Evolutionary conservation across 2,329 filamentous ascomycete species (phyloP).

Genomic region (Sclerotinia nivalis): DNA sequence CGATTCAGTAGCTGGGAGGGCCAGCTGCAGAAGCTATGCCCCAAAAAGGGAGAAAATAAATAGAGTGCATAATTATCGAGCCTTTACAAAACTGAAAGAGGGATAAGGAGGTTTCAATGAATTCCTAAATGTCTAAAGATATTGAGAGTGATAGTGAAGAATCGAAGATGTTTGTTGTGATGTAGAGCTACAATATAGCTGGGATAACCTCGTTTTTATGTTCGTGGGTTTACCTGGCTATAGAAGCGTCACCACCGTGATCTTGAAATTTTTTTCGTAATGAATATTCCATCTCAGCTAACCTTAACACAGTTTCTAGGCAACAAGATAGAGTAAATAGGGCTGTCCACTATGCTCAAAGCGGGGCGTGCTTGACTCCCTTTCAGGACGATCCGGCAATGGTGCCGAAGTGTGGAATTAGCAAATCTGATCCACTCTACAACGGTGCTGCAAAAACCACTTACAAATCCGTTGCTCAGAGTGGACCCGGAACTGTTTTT

Average conservation of each 20-base stretch:
- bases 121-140: neutral
- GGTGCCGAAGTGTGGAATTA: neutral
- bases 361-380: neutral
- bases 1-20: neutral
- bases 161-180: neutral
- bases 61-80: neutral
- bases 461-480: neutral
- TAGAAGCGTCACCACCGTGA: neutral
- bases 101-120: neutral
- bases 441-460: neutral
- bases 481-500: neutral
- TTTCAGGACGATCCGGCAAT: neutral
- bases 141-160: neutral
- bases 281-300: neutral
- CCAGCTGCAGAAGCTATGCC: neutral
- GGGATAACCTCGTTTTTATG: neutral
- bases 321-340: neutral
- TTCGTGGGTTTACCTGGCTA: neutral
- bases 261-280: neutral
- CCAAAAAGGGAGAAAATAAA: no score
- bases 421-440: neutral
- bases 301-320: neutral
- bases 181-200: neutral
- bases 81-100: no score
- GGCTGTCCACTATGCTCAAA: neutral